These are phyloP conservation scores for Coemansia sp. DNA, from an alignment of 192 early-diverging fungal genomes.

Conservation along the genomic window DNA sequence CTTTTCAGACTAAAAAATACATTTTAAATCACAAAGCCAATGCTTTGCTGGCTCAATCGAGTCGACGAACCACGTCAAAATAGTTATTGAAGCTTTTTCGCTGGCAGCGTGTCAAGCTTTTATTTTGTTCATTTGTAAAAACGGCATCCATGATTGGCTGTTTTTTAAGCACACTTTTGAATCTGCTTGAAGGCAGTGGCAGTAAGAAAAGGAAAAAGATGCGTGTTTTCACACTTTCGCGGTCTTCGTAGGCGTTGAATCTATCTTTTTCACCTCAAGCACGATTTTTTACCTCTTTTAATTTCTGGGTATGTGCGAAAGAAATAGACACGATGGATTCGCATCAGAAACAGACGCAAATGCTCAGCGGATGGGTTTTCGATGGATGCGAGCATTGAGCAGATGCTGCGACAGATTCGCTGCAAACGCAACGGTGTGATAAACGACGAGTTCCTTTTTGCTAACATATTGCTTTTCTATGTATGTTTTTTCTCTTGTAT, in stretches of 20 bases:
- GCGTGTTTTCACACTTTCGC: neutral
- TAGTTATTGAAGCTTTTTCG: too few relatives aligned
- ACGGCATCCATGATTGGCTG: too few relatives aligned
- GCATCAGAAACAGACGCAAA: neutral
- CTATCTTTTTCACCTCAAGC: constrained; percentile 13
- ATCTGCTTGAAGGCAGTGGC: neutral
- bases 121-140: too few relatives aligned
- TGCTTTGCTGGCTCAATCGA: too few relatives aligned
- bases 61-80: too few relatives aligned
- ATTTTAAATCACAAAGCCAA: too few relatives aligned
- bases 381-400: neutral
- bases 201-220: neutral
- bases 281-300: constrained; percentile 7
- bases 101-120: too few relatives aligned
- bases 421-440: too few relatives aligned
- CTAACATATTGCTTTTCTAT: neutral
- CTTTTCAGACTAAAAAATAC: too few relatives aligned
- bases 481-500: neutral
- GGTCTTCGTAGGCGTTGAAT: neutral
- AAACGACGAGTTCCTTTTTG: too few relatives aligned
- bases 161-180: neutral
- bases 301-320: constrained; percentile 11
- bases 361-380: too few relatives aligned
- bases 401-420: neutral
- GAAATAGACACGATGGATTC: constrained; percentile 5